A percentile compares a stretch with the other conserved stretches of the same genome.
phyloP scores from a whole-genome alignment of 2,329 filamentous ascomycete species.

The Neopestalotiopsis clavispora region DNA sequence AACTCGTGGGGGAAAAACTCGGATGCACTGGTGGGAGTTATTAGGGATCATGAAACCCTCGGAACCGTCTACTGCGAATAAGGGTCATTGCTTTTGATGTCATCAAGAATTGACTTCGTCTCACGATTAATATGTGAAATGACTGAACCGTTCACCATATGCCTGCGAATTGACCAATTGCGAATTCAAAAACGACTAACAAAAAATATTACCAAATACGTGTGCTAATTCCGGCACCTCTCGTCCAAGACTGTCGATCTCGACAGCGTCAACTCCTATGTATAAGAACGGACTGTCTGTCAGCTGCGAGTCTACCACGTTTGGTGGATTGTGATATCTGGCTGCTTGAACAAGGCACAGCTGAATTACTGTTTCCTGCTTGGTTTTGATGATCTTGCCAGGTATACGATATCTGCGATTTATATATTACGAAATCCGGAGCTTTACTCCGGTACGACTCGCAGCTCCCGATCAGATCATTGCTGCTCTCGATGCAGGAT shows the following conservation, averaged over 20 bases:
- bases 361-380: too few species aligned
- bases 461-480: too few species aligned
- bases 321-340: background rate
- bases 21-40: constrained; percentile 45
- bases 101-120: constrained; percentile 19
- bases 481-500: too few species aligned
- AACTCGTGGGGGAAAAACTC: constrained; percentile 51
- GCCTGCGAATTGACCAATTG: constrained; percentile 1
- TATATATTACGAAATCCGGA: too few species aligned
- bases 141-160: constrained; percentile 1
- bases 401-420: too few species aligned
- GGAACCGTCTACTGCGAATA: constrained; percentile 40
- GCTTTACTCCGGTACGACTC: too few species aligned
- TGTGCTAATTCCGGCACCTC: background rate
- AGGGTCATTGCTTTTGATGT: constrained; percentile 39
- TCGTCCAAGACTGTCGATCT: background rate
- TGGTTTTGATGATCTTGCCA: too few species aligned
- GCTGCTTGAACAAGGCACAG: too few species aligned
- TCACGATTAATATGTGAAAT: constrained; percentile 14
- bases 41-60: constrained; percentile 38
- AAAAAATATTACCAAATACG: background rate
- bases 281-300: background rate
- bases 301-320: background rate
- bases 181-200: background rate
- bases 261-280: background rate